phyloP scores from a whole-genome alignment of 139 green algal species.

The Chlorella sp. region DNA sequence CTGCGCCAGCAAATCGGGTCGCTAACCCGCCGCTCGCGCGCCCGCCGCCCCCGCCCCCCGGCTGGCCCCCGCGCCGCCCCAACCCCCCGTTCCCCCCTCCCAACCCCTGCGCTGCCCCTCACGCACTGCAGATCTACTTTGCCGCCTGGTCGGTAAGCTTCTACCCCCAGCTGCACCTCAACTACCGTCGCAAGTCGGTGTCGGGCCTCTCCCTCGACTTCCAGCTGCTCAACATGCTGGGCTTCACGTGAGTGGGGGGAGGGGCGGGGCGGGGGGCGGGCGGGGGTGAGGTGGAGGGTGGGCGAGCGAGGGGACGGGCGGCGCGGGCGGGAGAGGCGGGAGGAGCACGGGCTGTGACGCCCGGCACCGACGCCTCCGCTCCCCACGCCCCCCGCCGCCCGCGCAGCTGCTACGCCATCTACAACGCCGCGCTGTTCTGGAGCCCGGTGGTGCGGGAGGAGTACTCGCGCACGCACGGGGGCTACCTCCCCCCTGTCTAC shows the following conservation, averaged over 20 bases:
- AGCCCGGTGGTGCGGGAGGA: slow-evolving; percentile 34
- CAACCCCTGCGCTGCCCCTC: not conserved
- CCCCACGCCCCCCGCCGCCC: too few species aligned
- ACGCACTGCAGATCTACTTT: slow-evolving; percentile 46
- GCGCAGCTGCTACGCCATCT: slow-evolving; percentile 58
- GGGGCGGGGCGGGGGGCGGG: too few species aligned
- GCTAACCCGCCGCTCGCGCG: not conserved
- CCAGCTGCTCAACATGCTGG: slow-evolving; percentile 59
- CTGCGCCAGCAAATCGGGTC: too few species aligned
- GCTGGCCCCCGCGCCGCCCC: not conserved
- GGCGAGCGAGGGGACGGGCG: too few species aligned
- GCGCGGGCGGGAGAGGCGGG: too few species aligned
- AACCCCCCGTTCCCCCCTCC: not conserved
- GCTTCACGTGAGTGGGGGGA: slow-evolving; percentile 42
- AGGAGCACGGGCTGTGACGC: too few species aligned
- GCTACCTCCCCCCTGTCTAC: slow-evolving; percentile 42
- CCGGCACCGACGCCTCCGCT: too few species aligned
- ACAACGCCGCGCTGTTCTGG: slow-evolving; percentile 63
- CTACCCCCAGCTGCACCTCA: slow-evolving; percentile 68
- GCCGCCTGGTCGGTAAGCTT: slow-evolving; percentile 56
- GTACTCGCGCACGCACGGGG: slow-evolving; percentile 52
- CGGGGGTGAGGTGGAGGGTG: too few species aligned
- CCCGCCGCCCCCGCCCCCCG: not conserved
- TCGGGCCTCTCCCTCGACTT: slow-evolving; percentile 64
- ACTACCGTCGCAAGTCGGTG: slow-evolving; percentile 52